A percentile compares a stretch with the other conserved stretches of the same genome.
Conservation (phyloP, 2,329 filamentous ascomycete genomes). For the Dendrostoma leiphaemia region DNA sequence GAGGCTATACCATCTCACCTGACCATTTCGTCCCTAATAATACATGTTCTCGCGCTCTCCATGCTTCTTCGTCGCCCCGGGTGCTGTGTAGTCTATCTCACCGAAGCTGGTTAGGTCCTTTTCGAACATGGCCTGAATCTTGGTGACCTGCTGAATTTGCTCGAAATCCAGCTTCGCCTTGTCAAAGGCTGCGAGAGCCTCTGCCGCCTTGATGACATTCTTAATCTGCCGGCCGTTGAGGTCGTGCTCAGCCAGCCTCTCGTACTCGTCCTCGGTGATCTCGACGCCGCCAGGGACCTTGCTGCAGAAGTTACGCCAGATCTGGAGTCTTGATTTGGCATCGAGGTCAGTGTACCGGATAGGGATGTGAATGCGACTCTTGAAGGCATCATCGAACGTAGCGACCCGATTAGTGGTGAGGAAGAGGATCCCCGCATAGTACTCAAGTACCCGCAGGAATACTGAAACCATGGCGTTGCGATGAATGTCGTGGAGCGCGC, state of each 20-base stretch:
- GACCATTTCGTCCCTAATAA: not conserved
- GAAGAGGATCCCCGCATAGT: constrained; percentile 36
- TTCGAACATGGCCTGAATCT: constrained; percentile 31
- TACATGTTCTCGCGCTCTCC: constrained; percentile 15
- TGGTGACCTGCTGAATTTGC: constrained; percentile 28
- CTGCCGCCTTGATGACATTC: constrained; percentile 27
- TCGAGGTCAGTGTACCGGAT: constrained; percentile 29
- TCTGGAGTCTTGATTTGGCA: constrained; percentile 8
- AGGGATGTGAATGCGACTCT: constrained; percentile 35
- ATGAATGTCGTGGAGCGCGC: constrained; percentile 18
- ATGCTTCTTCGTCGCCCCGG: constrained; percentile 16
- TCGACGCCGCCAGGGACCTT: constrained; percentile 22
- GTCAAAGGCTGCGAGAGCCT: constrained; percentile 32
- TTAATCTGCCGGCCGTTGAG: constrained; percentile 29
- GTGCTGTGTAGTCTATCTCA: constrained; percentile 20
- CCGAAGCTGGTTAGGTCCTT: constrained; percentile 24
- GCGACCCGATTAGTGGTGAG: constrained; percentile 42
- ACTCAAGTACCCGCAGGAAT: constrained; percentile 30
- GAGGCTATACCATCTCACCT: too few species aligned
- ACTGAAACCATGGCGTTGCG: constrained; percentile 19
- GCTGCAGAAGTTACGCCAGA: constrained; percentile 22
- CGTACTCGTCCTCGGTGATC: constrained; percentile 23
- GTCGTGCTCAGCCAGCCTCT: constrained; percentile 20
- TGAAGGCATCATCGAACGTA: constrained; percentile 39
- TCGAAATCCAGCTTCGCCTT: constrained; percentile 25